Evolutionary conservation across 495 filamentous ascomycete genomes (phyloP), one percentile per base, ranked within the genome.

Genomic region (Aspergillus funiculosus): DNA sequence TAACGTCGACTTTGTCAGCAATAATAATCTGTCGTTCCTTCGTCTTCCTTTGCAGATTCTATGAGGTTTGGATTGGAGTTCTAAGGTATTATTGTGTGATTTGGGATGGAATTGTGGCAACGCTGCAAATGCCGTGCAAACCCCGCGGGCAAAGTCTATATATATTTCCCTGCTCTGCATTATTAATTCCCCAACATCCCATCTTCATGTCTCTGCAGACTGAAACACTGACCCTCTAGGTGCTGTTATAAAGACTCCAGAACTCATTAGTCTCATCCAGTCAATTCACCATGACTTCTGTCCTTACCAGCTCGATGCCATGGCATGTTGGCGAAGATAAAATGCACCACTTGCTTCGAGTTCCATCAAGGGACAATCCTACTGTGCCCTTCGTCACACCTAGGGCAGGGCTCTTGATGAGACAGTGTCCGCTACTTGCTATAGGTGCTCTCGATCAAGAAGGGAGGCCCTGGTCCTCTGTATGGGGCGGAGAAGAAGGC

Each of bases 401-500:
- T 6, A 61, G 72, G 18, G 77, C 78, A 7, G 73, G 60, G 6
- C 67, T 70, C 39, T 60, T 82, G 35, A 67, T 87, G 6, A 63
- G 68, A 27, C 54, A 50, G 4, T 80, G 78, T 3, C 81, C 85
- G 0, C 67, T 89, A 31, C 59, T 89, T 4, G 85, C 83, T 2
- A 58, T 89, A n/a, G 87, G 83, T 0, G 70, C 83, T 0, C 49
- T 88, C 2, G 87, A 89, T 53, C 52, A 57, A 3, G 39, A 80
- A 26, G 77, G 75, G 5, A 64, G 77, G 21, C 85, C 85, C 13
- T 90, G 85, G 86, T 83, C 81, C 25, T 81, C 82, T 0, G 34
- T 90, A 5, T 85, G 82, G 78, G 85, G 82, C 37, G 86, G 86
- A 25, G 76, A 86, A 56, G 50, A 66, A 4, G 83, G 83, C 7